phyloP scores from a whole-genome alignment of 176 grass and related monocot genomes.

The maize (Zea mays) region DNA sequence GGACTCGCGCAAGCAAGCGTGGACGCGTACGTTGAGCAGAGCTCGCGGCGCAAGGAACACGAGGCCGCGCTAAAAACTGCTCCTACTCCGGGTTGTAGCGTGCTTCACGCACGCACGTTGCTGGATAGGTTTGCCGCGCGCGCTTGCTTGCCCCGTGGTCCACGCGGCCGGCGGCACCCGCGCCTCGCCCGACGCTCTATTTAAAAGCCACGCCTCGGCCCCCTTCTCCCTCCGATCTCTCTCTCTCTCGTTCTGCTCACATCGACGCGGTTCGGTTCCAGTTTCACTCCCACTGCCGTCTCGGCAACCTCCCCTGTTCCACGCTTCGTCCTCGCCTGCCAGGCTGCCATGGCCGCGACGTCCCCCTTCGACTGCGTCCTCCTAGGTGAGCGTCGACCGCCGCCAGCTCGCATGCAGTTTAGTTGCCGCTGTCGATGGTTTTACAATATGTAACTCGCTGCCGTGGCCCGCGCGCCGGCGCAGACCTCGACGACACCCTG shows the following conservation, averaged over 20 bases:
- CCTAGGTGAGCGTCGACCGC: slow-evolving; percentile 45
- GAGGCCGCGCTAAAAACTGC: background rate
- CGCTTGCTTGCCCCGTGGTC: background rate
- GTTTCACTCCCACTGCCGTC: background rate
- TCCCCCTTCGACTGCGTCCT: slow-evolving; percentile 74
- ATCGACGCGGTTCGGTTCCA: no score
- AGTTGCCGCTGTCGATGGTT: background rate
- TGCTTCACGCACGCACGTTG: slow-evolving; percentile 8
- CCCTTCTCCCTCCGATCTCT: background rate
- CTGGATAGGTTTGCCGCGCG: background rate
- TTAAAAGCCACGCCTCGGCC: slow-evolving; percentile 21
- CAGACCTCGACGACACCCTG: slow-evolving; percentile 95
- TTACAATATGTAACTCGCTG: background rate
- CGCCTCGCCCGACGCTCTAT: slow-evolving; percentile 28
- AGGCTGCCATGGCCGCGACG: slow-evolving; percentile 23
- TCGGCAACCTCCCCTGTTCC: background rate
- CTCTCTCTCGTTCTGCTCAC: background rate
- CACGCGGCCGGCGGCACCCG: background rate
- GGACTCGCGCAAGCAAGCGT: background rate
- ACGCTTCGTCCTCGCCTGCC: background rate
- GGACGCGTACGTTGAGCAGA: background rate
- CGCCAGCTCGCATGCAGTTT: no score
- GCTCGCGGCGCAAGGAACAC: slow-evolving; percentile 27
- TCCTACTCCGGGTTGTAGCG: background rate
- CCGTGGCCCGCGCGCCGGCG: no score